Conservation (phyloP, 2,329 filamentous ascomycete species). For the Colletotrichum echinochloae region DNA sequence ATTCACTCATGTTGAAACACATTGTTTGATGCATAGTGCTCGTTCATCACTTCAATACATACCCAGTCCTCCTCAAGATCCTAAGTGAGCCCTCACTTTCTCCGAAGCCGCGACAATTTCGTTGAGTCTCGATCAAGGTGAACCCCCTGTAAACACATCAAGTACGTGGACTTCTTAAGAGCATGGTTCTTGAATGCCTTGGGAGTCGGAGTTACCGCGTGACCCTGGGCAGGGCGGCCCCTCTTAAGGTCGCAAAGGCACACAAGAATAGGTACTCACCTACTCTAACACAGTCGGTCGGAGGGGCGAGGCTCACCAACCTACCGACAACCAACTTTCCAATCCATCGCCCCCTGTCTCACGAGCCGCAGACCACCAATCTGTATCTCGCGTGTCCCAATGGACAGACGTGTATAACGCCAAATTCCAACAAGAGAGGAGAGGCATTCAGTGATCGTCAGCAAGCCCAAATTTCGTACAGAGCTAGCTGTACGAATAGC, state of each 20-base stretch:
- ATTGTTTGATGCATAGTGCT: background rate
- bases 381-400: background rate
- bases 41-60: background rate
- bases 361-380: slow-evolving; percentile 8
- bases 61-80: background rate
- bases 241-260: no score
- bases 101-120: background rate
- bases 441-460: background rate
- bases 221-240: background rate
- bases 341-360: background rate
- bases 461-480: background rate
- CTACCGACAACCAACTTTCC: background rate
- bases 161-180: background rate
- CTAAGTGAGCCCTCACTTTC: background rate
- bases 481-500: slow-evolving; percentile 5
- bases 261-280: no score
- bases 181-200: background rate
- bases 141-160: background rate
- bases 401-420: background rate
- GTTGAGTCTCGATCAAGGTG: background rate
- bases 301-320: background rate
- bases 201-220: background rate
- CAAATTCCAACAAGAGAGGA: background rate
- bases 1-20: background rate
- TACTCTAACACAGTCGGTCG: no score